Evolutionary conservation across 176 grass and related monocot species (phyloP), one percentile per base, ranked within the genome.

Genomic region (Carex myosuroides): DNA sequence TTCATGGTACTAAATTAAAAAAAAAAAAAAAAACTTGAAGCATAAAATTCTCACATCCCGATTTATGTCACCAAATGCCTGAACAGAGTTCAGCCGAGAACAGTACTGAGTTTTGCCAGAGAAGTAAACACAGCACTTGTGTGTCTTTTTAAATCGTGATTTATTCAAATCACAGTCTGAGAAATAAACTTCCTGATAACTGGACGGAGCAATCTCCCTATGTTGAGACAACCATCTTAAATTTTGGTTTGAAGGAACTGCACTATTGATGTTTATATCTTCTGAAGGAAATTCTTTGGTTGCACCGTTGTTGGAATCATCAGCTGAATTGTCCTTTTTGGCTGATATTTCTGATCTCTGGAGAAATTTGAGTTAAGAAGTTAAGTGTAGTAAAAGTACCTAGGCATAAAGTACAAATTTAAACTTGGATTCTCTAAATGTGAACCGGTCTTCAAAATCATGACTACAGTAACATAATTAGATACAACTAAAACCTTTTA

Each of bases 61-160:
- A 70, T 98, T 98, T 57, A 98, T 98, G 83, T 98, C 95, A 88
- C 83, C 89, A 73, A 91, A 98, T n/a, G 92, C 91, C 60, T 98
- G 96, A 88, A 98, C 88, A 20, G 96, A 95, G 85, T 95, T 93
- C 83, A 98, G 82, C 8, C 93, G 87, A 70, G 92, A 89, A 67
- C 95, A 95, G 83, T 98, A 95, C 65, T 95, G 94, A 90, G 70
- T 95, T 98, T 95, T 91, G 83, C 66, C 86, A 83, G 91, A 86
- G 84, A 98, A 91, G 83, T 98, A 98, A 87, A 79, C 93, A 89
- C 96, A 98, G 63, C 91, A 98, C 79, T 89, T 92, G 82, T 95
- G 93, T 44, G 88, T 87, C 75, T 69, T 88, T 78, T 39, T 83
- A 85, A 13, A 39, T 55, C 13, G 48, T 64, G 48, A n/a, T 86